Percentiles rank a stretch among this genome's conserved stretches.
Evolutionary conservation across 768 basidiomycete genomes (phyloP).

Genomic region (Sarcodon aspratus): DNA sequence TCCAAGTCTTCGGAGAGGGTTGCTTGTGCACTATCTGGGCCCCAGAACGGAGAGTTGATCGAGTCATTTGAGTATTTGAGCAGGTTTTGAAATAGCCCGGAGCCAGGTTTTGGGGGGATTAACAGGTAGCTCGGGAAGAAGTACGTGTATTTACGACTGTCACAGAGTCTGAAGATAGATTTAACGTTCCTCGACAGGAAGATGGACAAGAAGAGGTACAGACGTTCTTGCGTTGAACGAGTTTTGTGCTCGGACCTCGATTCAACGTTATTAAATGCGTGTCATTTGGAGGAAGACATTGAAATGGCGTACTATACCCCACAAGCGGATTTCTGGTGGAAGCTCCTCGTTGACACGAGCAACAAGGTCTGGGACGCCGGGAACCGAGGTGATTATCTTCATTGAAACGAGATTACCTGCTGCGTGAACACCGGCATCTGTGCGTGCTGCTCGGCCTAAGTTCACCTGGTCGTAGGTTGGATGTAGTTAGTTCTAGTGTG

Average conservation of each 20-base stretch:
- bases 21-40: slow-evolving; percentile 17
- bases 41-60: slow-evolving; percentile 56
- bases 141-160: slow-evolving; percentile 96
- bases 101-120: slow-evolving; percentile 77
- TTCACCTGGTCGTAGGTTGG: slow-evolving; percentile 40
- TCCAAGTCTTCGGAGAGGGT: slow-evolving; percentile 45
- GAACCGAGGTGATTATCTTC: slow-evolving; percentile 76
- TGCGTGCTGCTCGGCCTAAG: slow-evolving; percentile 83
- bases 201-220: slow-evolving; percentile 7
- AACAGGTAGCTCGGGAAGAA: slow-evolving; percentile 91
- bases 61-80: slow-evolving; percentile 18
- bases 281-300: not conserved
- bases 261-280: not conserved
- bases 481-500: not conserved
- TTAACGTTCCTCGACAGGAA: not conserved
- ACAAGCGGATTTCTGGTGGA: slow-evolving; percentile 88
- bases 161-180: slow-evolving; percentile 55
- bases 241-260: slow-evolving; percentile 59
- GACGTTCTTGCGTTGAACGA: slow-evolving; percentile 75
- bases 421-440: slow-evolving; percentile 96
- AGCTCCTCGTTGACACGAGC: slow-evolving; percentile 73
- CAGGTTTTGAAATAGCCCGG: slow-evolving; percentile 41
- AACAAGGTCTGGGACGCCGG: slow-evolving; percentile 60
- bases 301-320: slow-evolving; percentile 60
- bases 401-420: slow-evolving; percentile 89